phyloP scores from a whole-genome alignment of 805 yeast genomes.

The Tetrapisispora phaffii region DNA sequence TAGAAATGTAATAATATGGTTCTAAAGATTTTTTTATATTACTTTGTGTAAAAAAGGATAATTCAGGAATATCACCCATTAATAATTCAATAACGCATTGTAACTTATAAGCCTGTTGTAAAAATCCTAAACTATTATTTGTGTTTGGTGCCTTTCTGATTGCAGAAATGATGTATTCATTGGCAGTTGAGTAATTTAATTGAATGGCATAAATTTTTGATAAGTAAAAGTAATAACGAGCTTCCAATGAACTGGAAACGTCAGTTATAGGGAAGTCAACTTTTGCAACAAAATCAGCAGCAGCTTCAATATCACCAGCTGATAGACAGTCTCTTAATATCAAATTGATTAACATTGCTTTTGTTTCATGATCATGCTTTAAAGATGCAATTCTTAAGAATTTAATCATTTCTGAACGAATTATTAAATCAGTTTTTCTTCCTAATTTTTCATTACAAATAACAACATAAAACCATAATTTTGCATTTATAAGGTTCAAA shows the following conservation, averaged over 20 bases:
- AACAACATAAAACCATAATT: slow-evolving; percentile 84
- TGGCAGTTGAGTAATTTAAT: slow-evolving; percentile 82
- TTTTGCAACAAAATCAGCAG: slow-evolving; percentile 81
- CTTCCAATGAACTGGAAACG: slow-evolving; percentile 79
- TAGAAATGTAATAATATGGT: slow-evolving; percentile 80
- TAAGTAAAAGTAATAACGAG: slow-evolving; percentile 83
- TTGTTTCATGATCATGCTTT: slow-evolving; percentile 87
- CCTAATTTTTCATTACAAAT: slow-evolving; percentile 55
- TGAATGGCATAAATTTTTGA: slow-evolving; percentile 89
- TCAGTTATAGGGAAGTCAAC: slow-evolving; percentile 69
- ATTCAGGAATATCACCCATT: slow-evolving; percentile 94
- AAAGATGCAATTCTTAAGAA: slow-evolving; percentile 81
- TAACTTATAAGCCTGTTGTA: slow-evolving; percentile 82
- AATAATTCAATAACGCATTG: slow-evolving; percentile 80
- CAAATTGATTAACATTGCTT: slow-evolving; percentile 78
- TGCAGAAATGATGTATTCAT: slow-evolving; percentile 86
- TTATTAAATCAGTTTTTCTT: slow-evolving; percentile 17
- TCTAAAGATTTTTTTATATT: slow-evolving; percentile 48
- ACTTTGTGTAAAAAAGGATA: slow-evolving; percentile 64
- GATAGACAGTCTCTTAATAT: slow-evolving; percentile 71
- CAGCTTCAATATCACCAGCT: slow-evolving; percentile 74
- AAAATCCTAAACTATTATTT: slow-evolving; percentile 69
- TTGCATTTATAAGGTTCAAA: slow-evolving; percentile 77
- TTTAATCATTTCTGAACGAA: slow-evolving; percentile 60
- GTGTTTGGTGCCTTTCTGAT: slow-evolving; percentile 95